Percentiles rank a stretch among this genome's conserved stretches.
Evolutionary conservation across 176 grass and related monocot genomes (phyloP).

Genomic region (Juncus inflexus): DNA sequence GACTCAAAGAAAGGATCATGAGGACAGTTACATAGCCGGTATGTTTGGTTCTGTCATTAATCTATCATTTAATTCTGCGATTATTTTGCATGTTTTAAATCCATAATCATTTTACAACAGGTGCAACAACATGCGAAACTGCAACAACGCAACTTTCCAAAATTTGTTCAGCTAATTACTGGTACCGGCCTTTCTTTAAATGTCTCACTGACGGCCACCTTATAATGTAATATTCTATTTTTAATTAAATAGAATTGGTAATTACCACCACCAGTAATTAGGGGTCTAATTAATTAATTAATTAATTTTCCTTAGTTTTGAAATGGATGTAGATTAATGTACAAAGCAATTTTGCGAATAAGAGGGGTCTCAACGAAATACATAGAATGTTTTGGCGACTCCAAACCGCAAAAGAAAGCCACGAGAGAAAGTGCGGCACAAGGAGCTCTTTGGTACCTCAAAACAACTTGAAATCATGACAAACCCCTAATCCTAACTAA

Average conservation of each 20-base stretch:
- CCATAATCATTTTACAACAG: no score
- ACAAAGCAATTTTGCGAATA: slow-evolving; percentile 54
- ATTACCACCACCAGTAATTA: no score
- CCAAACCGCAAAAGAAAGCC: slow-evolving; percentile 59
- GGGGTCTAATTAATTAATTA: no score
- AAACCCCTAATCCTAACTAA: slow-evolving; percentile 10
- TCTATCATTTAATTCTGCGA: no score
- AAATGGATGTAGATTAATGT: slow-evolving; percentile 57
- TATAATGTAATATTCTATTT: no score
- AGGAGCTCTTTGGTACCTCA: slow-evolving; percentile 76
- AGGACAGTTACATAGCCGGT: no score
- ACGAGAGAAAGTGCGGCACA: slow-evolving; percentile 74
- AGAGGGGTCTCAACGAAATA: slow-evolving; percentile 27
- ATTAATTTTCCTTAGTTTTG: no score
- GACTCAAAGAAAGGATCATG: no score
- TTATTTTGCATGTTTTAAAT: no score
- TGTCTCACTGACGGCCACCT: slow-evolving; percentile 40
- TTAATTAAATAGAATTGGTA: no score
- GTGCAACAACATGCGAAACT: slow-evolving; percentile 51
- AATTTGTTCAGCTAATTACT: slow-evolving; percentile 62
- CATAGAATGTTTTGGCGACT: slow-evolving; percentile 59
- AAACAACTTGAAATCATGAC: slow-evolving; percentile 38
- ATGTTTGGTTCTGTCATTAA: no score
- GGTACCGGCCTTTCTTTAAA: slow-evolving; percentile 56
- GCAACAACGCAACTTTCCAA: slow-evolving; percentile 63